Percentiles rank a stretch among this genome's conserved stretches.
Conservation (phyloP, 805 yeast genomes). For the Candida stauntonica region DNA sequence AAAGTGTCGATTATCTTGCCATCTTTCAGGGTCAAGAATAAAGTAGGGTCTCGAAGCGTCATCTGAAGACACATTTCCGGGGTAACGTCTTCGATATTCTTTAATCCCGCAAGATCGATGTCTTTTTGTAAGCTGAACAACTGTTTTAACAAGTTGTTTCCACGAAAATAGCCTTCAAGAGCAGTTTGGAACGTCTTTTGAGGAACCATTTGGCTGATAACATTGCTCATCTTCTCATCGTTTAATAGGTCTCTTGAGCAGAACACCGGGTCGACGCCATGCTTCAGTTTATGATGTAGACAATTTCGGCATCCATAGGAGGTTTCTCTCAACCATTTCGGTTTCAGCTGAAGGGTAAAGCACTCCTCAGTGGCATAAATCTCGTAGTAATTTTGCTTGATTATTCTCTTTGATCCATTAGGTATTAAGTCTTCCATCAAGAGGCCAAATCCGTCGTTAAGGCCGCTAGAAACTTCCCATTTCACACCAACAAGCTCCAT, state of each 20-base stretch:
- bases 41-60: conserved; percentile 36
- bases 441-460: conserved; percentile 40
- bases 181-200: not conserved
- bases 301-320: conserved; percentile 49
- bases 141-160: conserved; percentile 21
- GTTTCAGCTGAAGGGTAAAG: conserved; percentile 47
- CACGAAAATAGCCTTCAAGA: conserved; percentile 22
- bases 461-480: conserved; percentile 10
- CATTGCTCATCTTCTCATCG: not conserved
- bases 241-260: conserved; percentile 42
- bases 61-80: conserved; percentile 28
- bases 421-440: conserved; percentile 39
- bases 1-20: conserved; percentile 19
- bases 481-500: conserved; percentile 13
- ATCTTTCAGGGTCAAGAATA: conserved; percentile 28
- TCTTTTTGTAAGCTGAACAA: conserved; percentile 24
- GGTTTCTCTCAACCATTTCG: conserved; percentile 50
- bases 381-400: conserved; percentile 35
- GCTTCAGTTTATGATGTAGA: conserved; percentile 40
- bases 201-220: conserved; percentile 1
- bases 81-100: conserved; percentile 13
- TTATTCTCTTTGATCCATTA: conserved; percentile 28
- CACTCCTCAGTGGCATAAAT: conserved; percentile 18
- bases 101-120: conserved; percentile 2
- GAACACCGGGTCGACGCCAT: conserved; percentile 31